Percentiles rank a stretch among this genome's conserved stretches.
These are phyloP conservation scores for Epichloe hybrida DNA, from an alignment of 2,329 filamentous ascomycete species.

Conservation along the genomic window DNA sequence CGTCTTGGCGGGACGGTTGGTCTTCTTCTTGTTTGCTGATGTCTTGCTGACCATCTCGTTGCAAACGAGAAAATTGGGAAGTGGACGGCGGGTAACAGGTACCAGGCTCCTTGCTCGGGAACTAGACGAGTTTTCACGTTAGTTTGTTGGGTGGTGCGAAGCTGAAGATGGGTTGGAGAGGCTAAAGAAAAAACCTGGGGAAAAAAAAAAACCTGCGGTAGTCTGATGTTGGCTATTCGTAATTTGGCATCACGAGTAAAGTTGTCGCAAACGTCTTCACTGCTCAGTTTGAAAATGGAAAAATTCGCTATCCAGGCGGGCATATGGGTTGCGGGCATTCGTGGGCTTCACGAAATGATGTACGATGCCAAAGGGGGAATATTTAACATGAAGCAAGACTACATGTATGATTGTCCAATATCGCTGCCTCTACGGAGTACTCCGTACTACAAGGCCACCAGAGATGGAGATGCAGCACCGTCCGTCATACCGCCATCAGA, in stretches of 20 bases:
- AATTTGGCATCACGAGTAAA: neutral
- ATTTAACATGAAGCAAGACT: too few species aligned
- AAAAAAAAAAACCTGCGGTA: neutral
- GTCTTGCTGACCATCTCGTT: constrained; percentile 4
- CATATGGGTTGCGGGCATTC: neutral
- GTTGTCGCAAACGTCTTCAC: neutral
- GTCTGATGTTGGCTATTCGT: neutral
- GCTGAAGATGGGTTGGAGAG: neutral
- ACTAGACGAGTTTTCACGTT: neutral
- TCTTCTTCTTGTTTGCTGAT: neutral
- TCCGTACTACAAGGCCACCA: too few species aligned
- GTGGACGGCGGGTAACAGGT: neutral
- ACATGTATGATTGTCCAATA: too few species aligned
- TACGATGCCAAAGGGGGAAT: too few species aligned
- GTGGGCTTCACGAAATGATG: neutral
- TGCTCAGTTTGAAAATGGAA: neutral
- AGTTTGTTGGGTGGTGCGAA: neutral
- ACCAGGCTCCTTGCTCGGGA: neutral
- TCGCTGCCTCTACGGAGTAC: too few species aligned
- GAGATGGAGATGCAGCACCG: too few species aligned
- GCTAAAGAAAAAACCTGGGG: too few species aligned
- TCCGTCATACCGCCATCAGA: too few species aligned
- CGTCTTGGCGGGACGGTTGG: neutral
- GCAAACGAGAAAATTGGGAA: neutral
- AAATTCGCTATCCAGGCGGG: too few species aligned